Percentiles rank a stretch among this genome's conserved stretches.
These are phyloP conservation scores for Periconia sp. DNA, from an alignment of 2,329 filamentous ascomycete species.

Conservation along the genomic window DNA sequence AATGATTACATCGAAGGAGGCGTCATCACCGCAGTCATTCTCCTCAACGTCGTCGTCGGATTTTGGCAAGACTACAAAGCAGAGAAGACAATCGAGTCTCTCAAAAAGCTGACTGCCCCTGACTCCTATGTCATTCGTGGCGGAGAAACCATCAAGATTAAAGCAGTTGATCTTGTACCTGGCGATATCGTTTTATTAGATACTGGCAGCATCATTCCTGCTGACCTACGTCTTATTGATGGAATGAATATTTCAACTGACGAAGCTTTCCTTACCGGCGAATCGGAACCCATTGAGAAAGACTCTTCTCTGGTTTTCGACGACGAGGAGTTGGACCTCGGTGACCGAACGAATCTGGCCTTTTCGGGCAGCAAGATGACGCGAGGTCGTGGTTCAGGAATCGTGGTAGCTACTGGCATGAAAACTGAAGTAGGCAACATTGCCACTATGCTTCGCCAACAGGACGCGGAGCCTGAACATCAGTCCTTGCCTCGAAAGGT, in stretches of 20 bases:
- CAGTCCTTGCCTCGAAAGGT: constrained; percentile 46
- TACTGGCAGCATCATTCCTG: constrained; percentile 65
- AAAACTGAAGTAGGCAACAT: constrained; percentile 75
- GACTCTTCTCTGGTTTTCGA: constrained; percentile 58
- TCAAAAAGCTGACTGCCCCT: constrained; percentile 44
- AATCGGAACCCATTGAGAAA: constrained; percentile 71
- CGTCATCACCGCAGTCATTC: constrained; percentile 65
- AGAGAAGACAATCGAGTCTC: constrained; percentile 46
- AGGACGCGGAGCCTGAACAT: constrained; percentile 52
- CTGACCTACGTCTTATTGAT: constrained; percentile 64
- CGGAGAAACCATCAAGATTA: constrained; percentile 39
- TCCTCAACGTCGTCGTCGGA: constrained; percentile 68
- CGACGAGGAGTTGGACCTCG: constrained; percentile 54
- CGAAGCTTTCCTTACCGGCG: constrained; percentile 72
- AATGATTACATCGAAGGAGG: constrained; percentile 65
- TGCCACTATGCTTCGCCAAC: constrained; percentile 66
- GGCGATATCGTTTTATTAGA: constrained; percentile 44
- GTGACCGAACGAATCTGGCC: constrained; percentile 70
- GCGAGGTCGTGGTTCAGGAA: constrained; percentile 67
- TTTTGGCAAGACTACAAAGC: constrained; percentile 54
- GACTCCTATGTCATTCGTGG: constrained; percentile 42
- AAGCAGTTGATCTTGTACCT: constrained; percentile 41
- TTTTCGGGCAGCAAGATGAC: constrained; percentile 74
- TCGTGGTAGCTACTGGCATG: constrained; percentile 73
- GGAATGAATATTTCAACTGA: constrained; percentile 76